Evolutionary conservation across 306 rosid genomes (phyloP).

Genomic region (Fagus sylvatica): DNA sequence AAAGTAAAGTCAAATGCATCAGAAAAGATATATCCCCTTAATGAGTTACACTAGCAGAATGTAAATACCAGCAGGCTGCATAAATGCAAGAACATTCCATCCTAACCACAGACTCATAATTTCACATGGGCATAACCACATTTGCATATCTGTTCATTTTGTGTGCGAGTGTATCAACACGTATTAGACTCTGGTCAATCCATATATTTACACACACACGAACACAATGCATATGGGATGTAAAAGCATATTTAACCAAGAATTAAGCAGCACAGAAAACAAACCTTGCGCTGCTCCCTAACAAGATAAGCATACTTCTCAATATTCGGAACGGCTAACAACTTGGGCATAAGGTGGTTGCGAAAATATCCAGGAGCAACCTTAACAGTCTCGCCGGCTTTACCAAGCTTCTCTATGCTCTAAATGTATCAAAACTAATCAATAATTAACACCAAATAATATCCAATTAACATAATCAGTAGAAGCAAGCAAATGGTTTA

Average conservation of each 20-base stretch:
- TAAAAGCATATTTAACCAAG: neutral
- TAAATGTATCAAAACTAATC: conserved; percentile 22
- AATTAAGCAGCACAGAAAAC: neutral
- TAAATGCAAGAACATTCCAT: neutral
- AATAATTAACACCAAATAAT: neutral
- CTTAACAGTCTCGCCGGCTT: conserved; percentile 84
- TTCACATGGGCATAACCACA: neutral
- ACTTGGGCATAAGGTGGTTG: conserved; percentile 92
- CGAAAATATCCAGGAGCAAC: conserved; percentile 92
- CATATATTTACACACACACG: too few relatives aligned
- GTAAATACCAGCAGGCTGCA: neutral
- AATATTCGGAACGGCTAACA: conserved; percentile 86
- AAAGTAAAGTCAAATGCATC: neutral
- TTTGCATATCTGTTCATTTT: neutral
- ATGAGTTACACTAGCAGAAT: neutral
- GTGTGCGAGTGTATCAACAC: too few relatives aligned
- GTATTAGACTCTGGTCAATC: too few relatives aligned
- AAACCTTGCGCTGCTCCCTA: conserved; percentile 72
- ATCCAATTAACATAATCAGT: neutral
- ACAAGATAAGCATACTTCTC: conserved; percentile 81
- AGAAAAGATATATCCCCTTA: neutral
- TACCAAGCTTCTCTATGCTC: conserved; percentile 81
- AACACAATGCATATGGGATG: neutral
- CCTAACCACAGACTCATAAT: neutral
- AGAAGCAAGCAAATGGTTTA: neutral